Base-by-base conservation (phyloP, 1,284 basidiomycete species). In the Ganoderma meredithae region DNA sequence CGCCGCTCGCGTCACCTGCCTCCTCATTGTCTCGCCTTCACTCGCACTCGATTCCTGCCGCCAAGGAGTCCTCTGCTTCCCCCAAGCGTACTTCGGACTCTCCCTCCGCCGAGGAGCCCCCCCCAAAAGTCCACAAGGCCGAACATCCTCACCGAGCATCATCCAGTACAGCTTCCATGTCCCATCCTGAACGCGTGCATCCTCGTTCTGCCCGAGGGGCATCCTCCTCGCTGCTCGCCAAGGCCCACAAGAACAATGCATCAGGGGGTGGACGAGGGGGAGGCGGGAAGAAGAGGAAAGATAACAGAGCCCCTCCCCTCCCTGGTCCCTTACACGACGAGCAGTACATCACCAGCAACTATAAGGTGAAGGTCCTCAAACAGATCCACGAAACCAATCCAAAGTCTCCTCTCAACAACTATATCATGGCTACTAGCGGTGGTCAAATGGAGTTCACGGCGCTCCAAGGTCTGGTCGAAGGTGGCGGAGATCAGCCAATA, bases 351-450 rank as follows among this genome's bases (percentile, higher is more conserved):
- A 71, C 71, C 52, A 63, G 62, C 55, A 76, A 72, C 3, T 77
- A 78, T 66, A 68, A 63, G 60, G 76, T 62, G 33, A 76, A 76
- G 10, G 66, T 77, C 1, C 65, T 81, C 44, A 83, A 82, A 69
- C 60, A 74, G 2, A 73, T 75, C 25, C 78, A 79, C 69, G 69
- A 76, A 40, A 75, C 77, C 22, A 85, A 86, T 70, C 83, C 84
- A 55, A 85, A 85, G 65, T 83, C 84, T 0, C 79, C 85, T n/a
- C 66, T 85, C 49, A 76, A 79, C 22, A 86, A 86, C 74, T 80
- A 60, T 53, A 53, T 72, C 62, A 69, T 69, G 59, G 60, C 64
- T 27, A 60, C 59, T 2, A 49, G 25, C 19, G 67, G 67, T 13
- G 65, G 59, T 1, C 60, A 67, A 41, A 69, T 72, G 67, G 66